Evolutionary conservation across 129 eudicot species (phyloP).

Genomic region (sunflower (Helianthus annuus)): DNA sequence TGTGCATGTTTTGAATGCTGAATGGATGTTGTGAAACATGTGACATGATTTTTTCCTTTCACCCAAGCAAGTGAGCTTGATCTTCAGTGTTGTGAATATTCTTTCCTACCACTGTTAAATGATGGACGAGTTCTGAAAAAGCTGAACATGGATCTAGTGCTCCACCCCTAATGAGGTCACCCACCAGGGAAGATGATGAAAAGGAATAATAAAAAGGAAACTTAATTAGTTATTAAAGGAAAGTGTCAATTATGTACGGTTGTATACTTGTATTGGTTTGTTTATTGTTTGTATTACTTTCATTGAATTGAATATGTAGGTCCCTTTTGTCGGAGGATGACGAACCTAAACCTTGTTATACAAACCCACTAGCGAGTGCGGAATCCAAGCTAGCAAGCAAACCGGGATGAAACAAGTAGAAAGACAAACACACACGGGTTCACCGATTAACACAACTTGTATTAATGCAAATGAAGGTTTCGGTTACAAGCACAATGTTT

Average conservation of each 20-base stretch:
- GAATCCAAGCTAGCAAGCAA: no score
- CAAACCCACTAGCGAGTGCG: no score
- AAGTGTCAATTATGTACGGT: constrained; percentile 8
- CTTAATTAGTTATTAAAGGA: constrained; percentile 1
- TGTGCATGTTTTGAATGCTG: constrained; percentile 8
- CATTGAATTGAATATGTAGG: no score
- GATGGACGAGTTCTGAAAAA: constrained; percentile 28
- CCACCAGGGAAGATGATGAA: constrained; percentile 15
- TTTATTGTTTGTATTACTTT: background rate
- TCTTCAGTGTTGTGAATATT: background rate
- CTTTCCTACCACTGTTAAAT: background rate
- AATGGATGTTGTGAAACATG: constrained; percentile 37
- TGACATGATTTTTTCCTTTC: constrained; percentile 31
- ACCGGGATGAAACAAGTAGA: no score
- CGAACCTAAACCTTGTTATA: no score
- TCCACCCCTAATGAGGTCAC: constrained; percentile 28
- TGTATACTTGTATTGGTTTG: background rate
- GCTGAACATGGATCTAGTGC: constrained; percentile 27
- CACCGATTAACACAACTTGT: no score
- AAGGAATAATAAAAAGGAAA: constrained; percentile 10
- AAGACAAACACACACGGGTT: no score
- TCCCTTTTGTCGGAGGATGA: no score
- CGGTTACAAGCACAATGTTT: no score
- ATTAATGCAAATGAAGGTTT: no score
- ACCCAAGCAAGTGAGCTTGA: constrained; percentile 14